phyloP scores from a whole-genome alignment of 2,329 filamentous ascomycete species.

The Thielaviopsis ethacetica region DNA sequence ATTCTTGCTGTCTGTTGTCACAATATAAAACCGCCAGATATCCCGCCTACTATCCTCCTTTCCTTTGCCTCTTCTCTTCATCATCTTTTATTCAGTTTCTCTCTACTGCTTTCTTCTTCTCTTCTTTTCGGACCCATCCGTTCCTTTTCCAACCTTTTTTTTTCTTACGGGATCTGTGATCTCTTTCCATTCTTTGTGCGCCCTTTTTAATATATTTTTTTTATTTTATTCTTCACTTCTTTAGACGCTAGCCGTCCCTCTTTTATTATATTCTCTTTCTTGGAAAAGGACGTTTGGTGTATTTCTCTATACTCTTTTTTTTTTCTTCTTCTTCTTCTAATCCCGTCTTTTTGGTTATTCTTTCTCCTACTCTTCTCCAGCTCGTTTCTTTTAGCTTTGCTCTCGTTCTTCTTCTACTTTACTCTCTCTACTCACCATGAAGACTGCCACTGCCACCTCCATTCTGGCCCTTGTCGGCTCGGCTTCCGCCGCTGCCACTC shows the following conservation, averaged over 20 bases:
- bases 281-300: constrained; percentile 3
- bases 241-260: constrained; percentile 6
- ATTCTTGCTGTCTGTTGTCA: not conserved
- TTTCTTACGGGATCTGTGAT: constrained; percentile 9
- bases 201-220: not conserved
- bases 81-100: not conserved
- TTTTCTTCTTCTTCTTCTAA: not conserved
- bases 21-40: not conserved
- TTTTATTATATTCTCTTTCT: not conserved
- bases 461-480: constrained; percentile 13
- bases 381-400: not conserved
- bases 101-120: not conserved
- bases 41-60: not conserved
- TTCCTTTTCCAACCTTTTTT: constrained; percentile 4
- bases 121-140: constrained; percentile 2
- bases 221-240: constrained; percentile 4
- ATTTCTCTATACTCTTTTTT: not conserved
- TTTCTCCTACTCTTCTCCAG: not conserved
- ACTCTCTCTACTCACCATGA: constrained; percentile 2
- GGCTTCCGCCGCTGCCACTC: constrained; percentile 11
- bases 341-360: not conserved
- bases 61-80: not conserved
- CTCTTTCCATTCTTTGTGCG: constrained; percentile 9
- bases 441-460: not conserved
- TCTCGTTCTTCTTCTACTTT: not conserved